Conservation (phyloP, 805 yeast genomes). For the Maudiozyma barnettii region DNA sequence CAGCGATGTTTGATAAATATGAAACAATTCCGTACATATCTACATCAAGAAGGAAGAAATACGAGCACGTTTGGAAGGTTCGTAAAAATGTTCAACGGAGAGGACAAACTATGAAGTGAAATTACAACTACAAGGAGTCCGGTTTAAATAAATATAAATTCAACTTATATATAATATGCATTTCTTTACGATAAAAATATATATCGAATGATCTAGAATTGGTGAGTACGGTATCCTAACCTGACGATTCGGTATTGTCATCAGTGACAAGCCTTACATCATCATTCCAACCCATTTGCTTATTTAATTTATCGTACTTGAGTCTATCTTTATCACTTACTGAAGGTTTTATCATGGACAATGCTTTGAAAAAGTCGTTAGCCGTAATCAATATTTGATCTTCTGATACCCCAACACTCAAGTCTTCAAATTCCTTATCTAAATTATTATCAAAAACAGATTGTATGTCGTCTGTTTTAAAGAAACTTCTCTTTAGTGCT, state of each 20-base stretch:
- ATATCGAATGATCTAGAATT: no score
- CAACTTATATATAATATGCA: not conserved
- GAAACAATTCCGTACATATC: conserved; percentile 38
- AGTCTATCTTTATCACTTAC: conserved; percentile 78
- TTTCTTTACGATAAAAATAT: not conserved
- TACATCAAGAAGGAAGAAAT: conserved; percentile 29
- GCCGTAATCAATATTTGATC: conserved; percentile 44
- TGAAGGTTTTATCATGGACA: conserved; percentile 73
- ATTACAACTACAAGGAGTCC: not conserved
- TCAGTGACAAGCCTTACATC: conserved; percentile 26
- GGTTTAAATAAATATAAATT: not conserved
- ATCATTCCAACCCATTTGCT: conserved; percentile 64
- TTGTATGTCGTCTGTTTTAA: conserved; percentile 37
- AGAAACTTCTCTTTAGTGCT: conserved; percentile 70
- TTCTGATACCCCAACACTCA: conserved; percentile 27
- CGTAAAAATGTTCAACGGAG: conserved; percentile 47
- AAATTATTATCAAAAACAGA: conserved; percentile 39
- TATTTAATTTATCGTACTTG: conserved; percentile 66
- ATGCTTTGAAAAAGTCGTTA: conserved; percentile 63
- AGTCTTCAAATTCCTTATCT: conserved; percentile 34
- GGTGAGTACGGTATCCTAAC: no score
- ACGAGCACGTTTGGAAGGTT: conserved; percentile 50
- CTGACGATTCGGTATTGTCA: not conserved
- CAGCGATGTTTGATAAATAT: conserved; percentile 4
- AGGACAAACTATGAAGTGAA: conserved; percentile 27